Evolutionary conservation across 2,329 filamentous ascomycete genomes (phyloP), one percentile per base, ranked within the genome.

Genomic region (Xylaria polymorpha): DNA sequence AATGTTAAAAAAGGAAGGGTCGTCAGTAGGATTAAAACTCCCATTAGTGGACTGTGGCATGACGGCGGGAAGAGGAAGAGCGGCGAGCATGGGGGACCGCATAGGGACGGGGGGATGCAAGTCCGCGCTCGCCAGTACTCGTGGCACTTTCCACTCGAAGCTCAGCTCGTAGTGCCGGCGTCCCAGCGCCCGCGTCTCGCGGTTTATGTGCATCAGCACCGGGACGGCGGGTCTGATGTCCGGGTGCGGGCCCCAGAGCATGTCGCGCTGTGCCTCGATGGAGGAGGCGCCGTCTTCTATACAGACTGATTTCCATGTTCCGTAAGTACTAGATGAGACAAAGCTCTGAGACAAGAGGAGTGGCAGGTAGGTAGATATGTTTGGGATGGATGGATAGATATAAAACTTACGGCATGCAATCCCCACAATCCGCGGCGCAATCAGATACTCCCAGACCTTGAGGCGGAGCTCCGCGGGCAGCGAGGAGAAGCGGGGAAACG

Each of bases 391-490:
- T 37, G 53, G 8, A 43, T 35, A 41, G 25, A 22, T 43, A n/a
- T 37, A 35, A 77, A 76, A 72, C 67, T 69, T 63, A 68, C 84
- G 75, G 74, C 84, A 85, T 65, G 82, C 81, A 32, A 80, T 79
- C 8, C 82, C 76, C 51, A 85, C 73, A 69, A 86, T 79, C 67
- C 85, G 83, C 35, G 84, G 84, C 69, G 79, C 80, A 59, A 85
- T 74, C 56, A 85, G 75, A 59, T 75, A 78, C 64, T 80, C 78
- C 85, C 84, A 86, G 70, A 86, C 79, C 75, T 81, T 80, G 63
- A 85, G 77, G 57, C 85, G 84, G 62, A 86, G 80, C 76, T 86
- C 85, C 32, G 80, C 64, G 1, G 85, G 85, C 8, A 85, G 79
- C n/a, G 71, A 51, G 3, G 76, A 67, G 74, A 86, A 86, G 55